Evolutionary conservation across 164 flowering plant genomes (phyloP).

Genomic region (Vitis riparia): DNA sequence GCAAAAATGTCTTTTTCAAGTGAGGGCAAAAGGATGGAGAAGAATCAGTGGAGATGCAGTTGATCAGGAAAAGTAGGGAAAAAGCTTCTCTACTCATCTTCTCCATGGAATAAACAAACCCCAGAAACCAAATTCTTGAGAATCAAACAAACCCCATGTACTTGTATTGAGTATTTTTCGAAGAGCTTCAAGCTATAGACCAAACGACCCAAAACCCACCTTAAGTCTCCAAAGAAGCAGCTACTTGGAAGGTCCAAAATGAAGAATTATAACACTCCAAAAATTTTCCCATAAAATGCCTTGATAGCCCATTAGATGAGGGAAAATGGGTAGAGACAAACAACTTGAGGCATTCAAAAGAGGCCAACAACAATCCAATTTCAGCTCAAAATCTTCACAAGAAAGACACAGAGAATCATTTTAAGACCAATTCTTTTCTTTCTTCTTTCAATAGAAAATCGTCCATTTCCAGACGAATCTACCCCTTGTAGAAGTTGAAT

Average conservation of each 20-base stretch:
- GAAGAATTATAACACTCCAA: too few species aligned
- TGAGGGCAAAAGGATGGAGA: conserved; percentile 20
- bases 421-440: too few species aligned
- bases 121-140: not conserved
- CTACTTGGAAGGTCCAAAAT: not conserved
- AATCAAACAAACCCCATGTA: not conserved
- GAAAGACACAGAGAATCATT: too few species aligned
- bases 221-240: not conserved
- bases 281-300: not conserved
- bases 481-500: not conserved
- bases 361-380: not conserved
- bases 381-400: too few species aligned
- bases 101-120: too few species aligned
- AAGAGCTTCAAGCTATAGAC: too few species aligned
- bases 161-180: too few species aligned
- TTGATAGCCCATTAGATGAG: not conserved
- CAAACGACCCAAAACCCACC: too few species aligned
- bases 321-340: not conserved
- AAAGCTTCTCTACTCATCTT: conserved; percentile 9
- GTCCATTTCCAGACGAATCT: not conserved
- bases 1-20: too few species aligned
- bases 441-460: not conserved
- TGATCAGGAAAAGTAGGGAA: conserved; percentile 15
- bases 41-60: conserved; percentile 18
- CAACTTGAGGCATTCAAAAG: not conserved